phyloP scores from a whole-genome alignment of 768 basidiomycete genomes.

The Boletus barrowsii region DNA sequence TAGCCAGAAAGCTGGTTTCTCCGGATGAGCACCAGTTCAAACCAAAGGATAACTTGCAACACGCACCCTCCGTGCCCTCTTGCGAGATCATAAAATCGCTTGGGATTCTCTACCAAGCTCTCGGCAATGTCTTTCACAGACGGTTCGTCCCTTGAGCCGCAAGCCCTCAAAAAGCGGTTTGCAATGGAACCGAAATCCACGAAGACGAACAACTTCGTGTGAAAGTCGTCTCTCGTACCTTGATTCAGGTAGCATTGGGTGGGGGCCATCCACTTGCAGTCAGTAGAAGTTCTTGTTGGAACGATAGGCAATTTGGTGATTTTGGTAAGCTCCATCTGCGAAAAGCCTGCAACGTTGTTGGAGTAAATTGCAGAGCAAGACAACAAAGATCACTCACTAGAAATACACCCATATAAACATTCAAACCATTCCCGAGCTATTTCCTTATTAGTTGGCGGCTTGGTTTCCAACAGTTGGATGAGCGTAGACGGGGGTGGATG shows the following conservation, averaged over 20 bases:
- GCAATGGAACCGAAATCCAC: constrained; percentile 80
- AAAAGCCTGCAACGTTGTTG: constrained; percentile 46
- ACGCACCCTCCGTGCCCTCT: constrained; percentile 62
- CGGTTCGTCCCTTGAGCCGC: constrained; percentile 85
- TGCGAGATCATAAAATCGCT: constrained; percentile 62
- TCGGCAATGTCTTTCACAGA: constrained; percentile 74
- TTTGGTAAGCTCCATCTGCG: constrained; percentile 44
- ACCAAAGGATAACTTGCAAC: not conserved
- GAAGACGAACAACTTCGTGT: constrained; percentile 78
- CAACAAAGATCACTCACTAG: constrained; percentile 39
- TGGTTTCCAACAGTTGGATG: constrained; percentile 50
- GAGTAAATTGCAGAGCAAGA: not conserved
- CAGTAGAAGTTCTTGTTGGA: not conserved
- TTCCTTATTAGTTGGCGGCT: constrained; percentile 47
- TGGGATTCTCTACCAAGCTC: constrained; percentile 63
- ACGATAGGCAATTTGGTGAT: constrained; percentile 62
- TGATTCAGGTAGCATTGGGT: constrained; percentile 64
- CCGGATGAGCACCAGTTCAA: not conserved
- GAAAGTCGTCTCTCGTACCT: constrained; percentile 50
- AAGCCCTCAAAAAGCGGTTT: constrained; percentile 77
- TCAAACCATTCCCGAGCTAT: constrained; percentile 64
- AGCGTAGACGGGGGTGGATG: constrained; percentile 62
- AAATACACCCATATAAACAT: constrained; percentile 55
- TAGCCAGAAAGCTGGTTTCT: constrained; percentile 60
- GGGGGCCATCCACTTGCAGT: constrained; percentile 44